Conservation (phyloP, 768 basidiomycete genomes). For the Phylloporus arenicola region DNA sequence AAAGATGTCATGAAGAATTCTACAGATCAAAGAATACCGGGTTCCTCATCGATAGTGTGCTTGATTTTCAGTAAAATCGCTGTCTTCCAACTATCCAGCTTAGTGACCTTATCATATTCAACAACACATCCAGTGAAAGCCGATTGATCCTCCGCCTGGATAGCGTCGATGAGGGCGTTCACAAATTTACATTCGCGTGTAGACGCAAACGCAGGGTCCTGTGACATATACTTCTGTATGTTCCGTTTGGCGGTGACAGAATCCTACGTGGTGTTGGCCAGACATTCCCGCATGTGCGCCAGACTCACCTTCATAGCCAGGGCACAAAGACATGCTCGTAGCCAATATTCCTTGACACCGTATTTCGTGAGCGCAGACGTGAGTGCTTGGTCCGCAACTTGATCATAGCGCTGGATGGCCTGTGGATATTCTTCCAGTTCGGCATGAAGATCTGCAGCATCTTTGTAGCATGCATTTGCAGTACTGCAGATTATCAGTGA, state of each 20-base stretch:
- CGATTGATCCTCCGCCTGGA: conserved; percentile 65
- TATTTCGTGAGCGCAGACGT: conserved; percentile 88
- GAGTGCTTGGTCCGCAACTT: conserved; percentile 82
- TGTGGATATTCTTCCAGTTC: conserved; percentile 79
- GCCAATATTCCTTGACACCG: conserved; percentile 97
- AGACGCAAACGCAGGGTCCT: conserved; percentile 79
- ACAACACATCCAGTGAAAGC: conserved; percentile 78
- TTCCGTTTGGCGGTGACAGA: conserved; percentile 78
- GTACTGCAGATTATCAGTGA: conserved; percentile 50
- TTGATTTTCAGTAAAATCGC: conserved; percentile 86
- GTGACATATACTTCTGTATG: conserved; percentile 66
- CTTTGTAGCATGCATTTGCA: conserved; percentile 92
- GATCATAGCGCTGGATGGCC: conserved; percentile 85
- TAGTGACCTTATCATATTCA: conserved; percentile 88
- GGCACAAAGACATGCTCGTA: conserved; percentile 80
- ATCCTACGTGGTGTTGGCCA: conserved; percentile 50
- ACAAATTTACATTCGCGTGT: conserved; percentile 93
- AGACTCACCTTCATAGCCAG: conserved; percentile 75
- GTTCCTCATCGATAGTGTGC: conserved; percentile 63
- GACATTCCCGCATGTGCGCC: background rate
- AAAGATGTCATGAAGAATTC: background rate
- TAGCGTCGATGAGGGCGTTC: conserved; percentile 69
- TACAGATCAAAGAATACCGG: conserved; percentile 26
- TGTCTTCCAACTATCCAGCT: conserved; percentile 97
- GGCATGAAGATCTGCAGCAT: conserved; percentile 92